Evolutionary conservation across 768 basidiomycete species (phyloP).

Genomic region (Tylopilus plumbeoviolaceoides): DNA sequence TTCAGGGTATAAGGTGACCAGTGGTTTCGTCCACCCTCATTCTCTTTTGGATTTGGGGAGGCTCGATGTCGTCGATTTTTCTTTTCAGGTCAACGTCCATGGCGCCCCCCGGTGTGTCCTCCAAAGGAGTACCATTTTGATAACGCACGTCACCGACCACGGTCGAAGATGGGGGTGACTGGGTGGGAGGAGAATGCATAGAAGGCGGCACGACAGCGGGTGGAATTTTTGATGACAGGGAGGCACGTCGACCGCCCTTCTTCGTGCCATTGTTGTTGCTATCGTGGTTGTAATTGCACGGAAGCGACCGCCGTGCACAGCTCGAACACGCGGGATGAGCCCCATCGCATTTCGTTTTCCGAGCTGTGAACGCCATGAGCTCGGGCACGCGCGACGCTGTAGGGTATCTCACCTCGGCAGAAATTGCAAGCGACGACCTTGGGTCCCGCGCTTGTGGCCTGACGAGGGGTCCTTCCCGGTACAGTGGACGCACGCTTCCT

Average conservation of each 20-base stretch:
- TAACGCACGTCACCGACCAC: constrained; percentile 33
- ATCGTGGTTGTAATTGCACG: constrained; percentile 81
- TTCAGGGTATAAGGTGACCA: constrained; percentile 54
- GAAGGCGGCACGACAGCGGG: constrained; percentile 29
- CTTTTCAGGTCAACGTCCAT: constrained; percentile 59
- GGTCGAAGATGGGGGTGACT: constrained; percentile 46
- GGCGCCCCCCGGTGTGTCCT: constrained; percentile 39
- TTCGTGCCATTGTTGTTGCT: constrained; percentile 26
- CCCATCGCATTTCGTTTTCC: constrained; percentile 87
- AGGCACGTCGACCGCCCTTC: constrained; percentile 47
- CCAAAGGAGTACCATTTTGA: constrained; percentile 34
- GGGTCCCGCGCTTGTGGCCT: constrained; percentile 65
- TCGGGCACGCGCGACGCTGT: constrained; percentile 3
- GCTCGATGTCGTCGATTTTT: constrained; percentile 51
- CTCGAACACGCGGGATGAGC: constrained; percentile 82
- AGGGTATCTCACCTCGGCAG: constrained; percentile 63
- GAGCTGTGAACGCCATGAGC: constrained; percentile 43
- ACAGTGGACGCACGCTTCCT: constrained; percentile 68
- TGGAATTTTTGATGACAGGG: constrained; percentile 43
- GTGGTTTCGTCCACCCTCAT: constrained; percentile 60
- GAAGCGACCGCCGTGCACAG: constrained; percentile 70
- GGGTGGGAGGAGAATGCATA: constrained; percentile 48
- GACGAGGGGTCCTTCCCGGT: constrained; percentile 56
- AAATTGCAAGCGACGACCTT: constrained; percentile 89
- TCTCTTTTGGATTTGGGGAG: constrained; percentile 59